Conservation (phyloP, 441 rosid species). For the Melastoma candidum region DNA sequence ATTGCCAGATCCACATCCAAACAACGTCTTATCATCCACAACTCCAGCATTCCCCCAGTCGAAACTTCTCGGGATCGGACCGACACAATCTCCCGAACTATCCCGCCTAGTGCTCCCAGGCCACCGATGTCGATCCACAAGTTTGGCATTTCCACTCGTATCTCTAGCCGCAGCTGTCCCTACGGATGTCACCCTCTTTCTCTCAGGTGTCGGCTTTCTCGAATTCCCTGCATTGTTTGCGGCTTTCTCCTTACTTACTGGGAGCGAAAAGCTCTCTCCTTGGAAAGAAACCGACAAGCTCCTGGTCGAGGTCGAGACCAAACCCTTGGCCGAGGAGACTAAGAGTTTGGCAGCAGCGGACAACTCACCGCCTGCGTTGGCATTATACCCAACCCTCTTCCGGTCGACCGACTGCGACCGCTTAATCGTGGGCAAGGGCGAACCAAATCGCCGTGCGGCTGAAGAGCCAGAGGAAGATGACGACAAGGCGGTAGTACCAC, state of each 20-base stretch:
- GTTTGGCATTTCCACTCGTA: constrained; percentile 3
- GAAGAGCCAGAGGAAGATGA: constrained; percentile 8
- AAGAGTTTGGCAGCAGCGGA: constrained; percentile 17
- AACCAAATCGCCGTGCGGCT: constrained; percentile 1
- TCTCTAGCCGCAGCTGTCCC: constrained; percentile 3
- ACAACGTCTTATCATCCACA: constrained; percentile 4
- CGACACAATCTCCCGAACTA: background rate
- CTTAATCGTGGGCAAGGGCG: constrained; percentile 9
- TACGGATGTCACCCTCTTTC: background rate
- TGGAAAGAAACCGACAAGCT: constrained; percentile 20
- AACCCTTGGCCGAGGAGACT: constrained; percentile 12
- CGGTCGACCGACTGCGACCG: constrained; percentile 18
- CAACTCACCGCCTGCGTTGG: constrained; percentile 10
- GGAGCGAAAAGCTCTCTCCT: constrained; percentile 15
- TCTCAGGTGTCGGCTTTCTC: constrained; percentile 12
- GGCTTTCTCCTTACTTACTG: constrained; percentile 6
- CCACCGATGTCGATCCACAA: constrained; percentile 8
- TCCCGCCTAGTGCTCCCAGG: constrained; percentile 6
- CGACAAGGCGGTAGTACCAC: constrained; percentile 4
- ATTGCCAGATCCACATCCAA: constrained; percentile 5
- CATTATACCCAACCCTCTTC: background rate
- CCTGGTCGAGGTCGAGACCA: constrained; percentile 11
- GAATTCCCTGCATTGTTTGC: background rate
- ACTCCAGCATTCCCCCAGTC: constrained; percentile 2
- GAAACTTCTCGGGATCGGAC: constrained; percentile 6